Evolutionary conservation across 305 asterid genomes (phyloP), one percentile per base, ranked within the genome.

Genomic region (Nicotiana rustica): DNA sequence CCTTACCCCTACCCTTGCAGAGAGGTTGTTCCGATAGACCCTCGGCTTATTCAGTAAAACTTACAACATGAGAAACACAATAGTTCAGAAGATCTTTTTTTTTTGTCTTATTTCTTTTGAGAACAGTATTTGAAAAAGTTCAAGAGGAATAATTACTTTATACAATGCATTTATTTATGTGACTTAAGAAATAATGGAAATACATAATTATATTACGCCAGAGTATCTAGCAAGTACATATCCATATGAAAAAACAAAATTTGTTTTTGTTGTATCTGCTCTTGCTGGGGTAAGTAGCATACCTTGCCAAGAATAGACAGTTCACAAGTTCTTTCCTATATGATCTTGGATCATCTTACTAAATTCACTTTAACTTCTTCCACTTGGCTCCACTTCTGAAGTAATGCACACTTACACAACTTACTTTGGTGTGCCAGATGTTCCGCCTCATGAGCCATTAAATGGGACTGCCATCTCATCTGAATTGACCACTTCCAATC

Each of bases 311-410:
- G 60, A 69, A 69, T 18, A 69, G 35, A 69, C 77, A 38, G 77
- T 38, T 69, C 10, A 69, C 35, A 69, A 47, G 59, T 41, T 69
- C 41, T 44, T 6, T 69, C 77, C 77, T 10, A 69, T 31, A 69
- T 69, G 77, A 69, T 38, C 77, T 41, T 3, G 3, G 77, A 70
- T 70, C 36, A 44, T 44, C 78, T 18, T 44, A 70, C 10, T 10
- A 70, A 70, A 33, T 70, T 44, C 77, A 41, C 77, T 55, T 69
- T n/a, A 69, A 18, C 59, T 18, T 41, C 59, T 44, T 69, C 77
- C 77, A 41, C 57, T 69, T 69, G 77, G 59, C 4, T 69, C 77
- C 33, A 69, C 77, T 69, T 41, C 18, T 69, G 56, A 69, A 41
- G 59, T 69, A 41, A 69, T 18, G 77, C 41, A 69, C 77, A 18